Conservation (phyloP, 2,329 filamentous ascomycete genomes). For the Mariannaea sp. region DNA sequence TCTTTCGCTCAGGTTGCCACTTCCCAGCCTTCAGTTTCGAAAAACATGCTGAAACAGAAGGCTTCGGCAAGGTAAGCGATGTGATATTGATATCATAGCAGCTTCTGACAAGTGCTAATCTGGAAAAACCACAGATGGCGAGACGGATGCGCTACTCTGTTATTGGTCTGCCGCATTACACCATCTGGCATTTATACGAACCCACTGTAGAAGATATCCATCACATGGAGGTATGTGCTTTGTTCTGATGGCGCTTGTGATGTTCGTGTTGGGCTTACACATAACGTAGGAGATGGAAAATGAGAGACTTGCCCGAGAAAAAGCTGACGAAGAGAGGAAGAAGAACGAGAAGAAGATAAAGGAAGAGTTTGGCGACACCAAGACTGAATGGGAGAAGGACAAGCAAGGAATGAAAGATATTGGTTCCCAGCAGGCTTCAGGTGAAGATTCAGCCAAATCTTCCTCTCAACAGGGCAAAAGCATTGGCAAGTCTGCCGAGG, state of each 20-base stretch:
- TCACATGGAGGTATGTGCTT: slow-evolving; percentile 78
- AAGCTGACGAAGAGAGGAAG: slow-evolving; percentile 70
- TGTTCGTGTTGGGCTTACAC: slow-evolving; percentile 22
- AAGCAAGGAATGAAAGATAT: slow-evolving; percentile 77
- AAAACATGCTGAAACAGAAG: slow-evolving; percentile 97
- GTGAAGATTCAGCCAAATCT: slow-evolving; percentile 23
- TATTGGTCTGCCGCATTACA: slow-evolving; percentile 94
- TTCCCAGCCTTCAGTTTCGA: slow-evolving; percentile 99
- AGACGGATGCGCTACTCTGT: slow-evolving; percentile 96
- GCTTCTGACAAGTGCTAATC: slow-evolving; percentile 16
- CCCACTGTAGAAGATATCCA: slow-evolving; percentile 96
- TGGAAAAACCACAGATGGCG: slow-evolving; percentile 72
- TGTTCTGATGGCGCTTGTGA: not conserved
- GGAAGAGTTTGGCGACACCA: slow-evolving; percentile 76
- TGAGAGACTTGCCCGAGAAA: slow-evolving; percentile 78
- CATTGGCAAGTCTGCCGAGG: not conserved
- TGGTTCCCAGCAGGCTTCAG: slow-evolving; percentile 37
- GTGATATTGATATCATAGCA: not conserved
- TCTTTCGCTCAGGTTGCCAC: slow-evolving; percentile 93
- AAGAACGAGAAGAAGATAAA: slow-evolving; percentile 75
- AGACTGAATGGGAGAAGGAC: slow-evolving; percentile 86
- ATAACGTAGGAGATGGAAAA: slow-evolving; percentile 81
- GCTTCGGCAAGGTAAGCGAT: slow-evolving; percentile 85
- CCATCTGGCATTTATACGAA: slow-evolving; percentile 99
- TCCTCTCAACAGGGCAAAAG: slow-evolving; percentile 50